phyloP scores from a whole-genome alignment of 352 stramenopile species.

The Phytopythium helicoides region DNA sequence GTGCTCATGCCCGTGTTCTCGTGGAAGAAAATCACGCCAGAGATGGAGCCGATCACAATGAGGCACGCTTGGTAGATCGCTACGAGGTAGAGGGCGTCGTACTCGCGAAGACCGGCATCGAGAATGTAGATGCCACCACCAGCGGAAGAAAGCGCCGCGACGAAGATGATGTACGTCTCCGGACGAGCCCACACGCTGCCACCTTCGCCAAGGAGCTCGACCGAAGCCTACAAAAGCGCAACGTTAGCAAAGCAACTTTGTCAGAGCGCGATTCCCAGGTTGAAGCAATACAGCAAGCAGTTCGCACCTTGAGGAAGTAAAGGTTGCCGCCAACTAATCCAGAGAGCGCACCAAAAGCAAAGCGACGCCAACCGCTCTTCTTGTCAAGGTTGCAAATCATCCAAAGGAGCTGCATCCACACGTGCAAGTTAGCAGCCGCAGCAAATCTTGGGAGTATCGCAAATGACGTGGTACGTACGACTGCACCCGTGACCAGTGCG shows the following conservation, averaged over 20 bases:
- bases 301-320: conserved; percentile 79
- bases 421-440: not conserved
- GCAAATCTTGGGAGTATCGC: not conserved
- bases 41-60: conserved; percentile 83
- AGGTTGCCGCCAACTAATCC: conserved; percentile 83
- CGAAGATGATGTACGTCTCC: conserved; percentile 80
- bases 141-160: conserved; percentile 53
- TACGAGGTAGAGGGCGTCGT: conserved; percentile 85
- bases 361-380: conserved; percentile 69
- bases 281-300: not conserved
- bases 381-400: conserved; percentile 65
- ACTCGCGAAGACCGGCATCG: conserved; percentile 72
- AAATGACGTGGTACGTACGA: conserved; percentile 32
- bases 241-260: conserved; percentile 2
- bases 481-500: conserved; percentile 30
- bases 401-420: conserved; percentile 51
- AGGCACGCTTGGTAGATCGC: conserved; percentile 85
- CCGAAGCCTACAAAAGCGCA: conserved; percentile 48
- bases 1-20: conserved; percentile 79
- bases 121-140: conserved; percentile 81
- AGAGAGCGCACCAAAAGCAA: conserved; percentile 78
- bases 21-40: conserved; percentile 86
- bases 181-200: conserved; percentile 55
- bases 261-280: conserved; percentile 1
- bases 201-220: conserved; percentile 77